Evolutionary conservation across 805 yeast genomes (phyloP).

Genomic region (Candida oleophila): DNA sequence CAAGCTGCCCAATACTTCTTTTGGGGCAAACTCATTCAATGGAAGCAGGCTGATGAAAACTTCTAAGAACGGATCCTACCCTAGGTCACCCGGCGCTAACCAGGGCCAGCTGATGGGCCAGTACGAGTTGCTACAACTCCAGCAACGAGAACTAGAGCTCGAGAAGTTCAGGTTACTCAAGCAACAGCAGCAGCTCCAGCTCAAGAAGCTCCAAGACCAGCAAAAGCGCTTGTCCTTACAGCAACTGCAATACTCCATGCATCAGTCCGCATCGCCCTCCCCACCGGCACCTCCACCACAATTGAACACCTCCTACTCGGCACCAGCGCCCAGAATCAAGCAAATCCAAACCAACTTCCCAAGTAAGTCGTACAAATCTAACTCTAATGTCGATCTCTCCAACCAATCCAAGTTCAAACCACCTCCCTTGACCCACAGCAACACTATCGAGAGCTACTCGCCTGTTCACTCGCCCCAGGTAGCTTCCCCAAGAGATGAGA

Average conservation of each 20-base stretch:
- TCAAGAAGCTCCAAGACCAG: slow-evolving; percentile 17
- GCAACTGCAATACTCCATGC: neutral
- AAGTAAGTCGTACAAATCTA: slow-evolving; percentile 10
- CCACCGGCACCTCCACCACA: slow-evolving; percentile 1
- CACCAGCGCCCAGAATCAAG: neutral
- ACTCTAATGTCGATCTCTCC: slow-evolving; percentile 19
- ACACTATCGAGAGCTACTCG: slow-evolving; percentile 26
- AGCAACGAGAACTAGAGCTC: slow-evolving; percentile 27
- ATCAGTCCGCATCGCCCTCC: neutral
- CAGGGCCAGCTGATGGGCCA: slow-evolving; percentile 1
- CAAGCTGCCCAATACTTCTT: slow-evolving; percentile 3
- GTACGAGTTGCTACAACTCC: neutral
- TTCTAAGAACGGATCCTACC: neutral
- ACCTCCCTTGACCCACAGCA: slow-evolving; percentile 16
- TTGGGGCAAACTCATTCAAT: neutral
- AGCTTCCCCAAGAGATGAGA: neutral
- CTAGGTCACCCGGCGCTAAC: neutral
- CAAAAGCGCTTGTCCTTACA: slow-evolving; percentile 11
- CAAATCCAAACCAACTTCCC: slow-evolving; percentile 3
- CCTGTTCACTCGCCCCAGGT: slow-evolving; percentile 18
- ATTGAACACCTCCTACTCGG: neutral
- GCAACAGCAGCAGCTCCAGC: slow-evolving; percentile 29
- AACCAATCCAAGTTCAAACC: slow-evolving; percentile 3
- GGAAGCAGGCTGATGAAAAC: neutral
- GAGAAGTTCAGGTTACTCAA: slow-evolving; percentile 29